A percentile compares a stretch with the other conserved stretches of the same genome.
phyloP scores from a whole-genome alignment of 306 rosid genomes.

The Pterocarpus macrocarpus region DNA sequence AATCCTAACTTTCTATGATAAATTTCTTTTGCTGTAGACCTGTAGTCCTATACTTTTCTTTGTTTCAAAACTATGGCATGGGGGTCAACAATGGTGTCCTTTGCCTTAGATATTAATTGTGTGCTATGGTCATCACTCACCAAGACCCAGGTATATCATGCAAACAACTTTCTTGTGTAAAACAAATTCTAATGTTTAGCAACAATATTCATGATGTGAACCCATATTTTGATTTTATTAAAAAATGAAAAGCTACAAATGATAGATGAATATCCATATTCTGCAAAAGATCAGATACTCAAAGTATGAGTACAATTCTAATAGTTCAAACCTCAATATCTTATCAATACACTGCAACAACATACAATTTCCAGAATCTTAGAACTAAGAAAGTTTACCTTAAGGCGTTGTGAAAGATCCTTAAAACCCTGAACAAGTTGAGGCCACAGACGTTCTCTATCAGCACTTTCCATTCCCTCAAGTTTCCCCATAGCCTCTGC shows the following conservation, averaged over 20 bases:
- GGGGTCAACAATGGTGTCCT: background rate
- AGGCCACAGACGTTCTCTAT: conserved; percentile 96
- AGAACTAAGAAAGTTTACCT: conserved; percentile 60
- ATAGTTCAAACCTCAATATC: background rate
- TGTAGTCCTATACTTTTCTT: too few relatives aligned
- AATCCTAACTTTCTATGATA: too few relatives aligned
- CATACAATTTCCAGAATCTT: conserved; percentile 7
- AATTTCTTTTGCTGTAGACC: too few relatives aligned
- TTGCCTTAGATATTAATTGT: background rate
- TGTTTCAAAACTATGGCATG: too few relatives aligned
- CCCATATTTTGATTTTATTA: background rate
- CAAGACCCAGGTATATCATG: background rate
- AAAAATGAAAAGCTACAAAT: background rate
- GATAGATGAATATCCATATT: conserved; percentile 16
- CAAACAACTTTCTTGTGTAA: background rate
- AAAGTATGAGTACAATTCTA: background rate
- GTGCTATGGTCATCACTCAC: background rate
- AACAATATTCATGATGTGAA: background rate
- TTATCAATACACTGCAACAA: background rate
- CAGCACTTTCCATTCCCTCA: conserved; percentile 93
- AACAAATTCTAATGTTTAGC: conserved; percentile 12
- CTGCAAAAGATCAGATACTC: conserved; percentile 8
- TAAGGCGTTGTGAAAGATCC: conserved; percentile 92
- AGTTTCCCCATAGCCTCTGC: conserved; percentile 99
- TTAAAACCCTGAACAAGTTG: conserved; percentile 90